Evolutionary conservation across 441 rosid genomes (phyloP).

Genomic region (Metrosideros polymorpha): DNA sequence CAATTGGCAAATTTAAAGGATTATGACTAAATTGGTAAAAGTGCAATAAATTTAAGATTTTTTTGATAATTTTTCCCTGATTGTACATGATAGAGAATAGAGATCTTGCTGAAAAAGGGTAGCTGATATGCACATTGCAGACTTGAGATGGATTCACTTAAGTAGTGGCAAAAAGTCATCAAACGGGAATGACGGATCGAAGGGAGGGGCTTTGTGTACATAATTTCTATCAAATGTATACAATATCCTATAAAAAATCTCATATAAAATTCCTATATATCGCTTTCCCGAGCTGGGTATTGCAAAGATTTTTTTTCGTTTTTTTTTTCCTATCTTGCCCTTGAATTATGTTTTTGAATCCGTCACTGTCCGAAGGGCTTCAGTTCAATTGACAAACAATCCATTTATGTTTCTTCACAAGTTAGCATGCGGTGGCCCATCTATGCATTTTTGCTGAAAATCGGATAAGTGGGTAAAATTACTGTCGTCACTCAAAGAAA

Average conservation of each 20-base stretch:
- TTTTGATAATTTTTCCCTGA: no score
- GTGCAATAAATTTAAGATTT: no score
- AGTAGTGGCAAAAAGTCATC: background rate
- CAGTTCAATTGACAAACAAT: background rate
- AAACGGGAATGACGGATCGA: rapidly evolving
- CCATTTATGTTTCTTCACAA: background rate
- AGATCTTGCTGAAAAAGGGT: background rate
- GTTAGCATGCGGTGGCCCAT: background rate
- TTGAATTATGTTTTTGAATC: background rate
- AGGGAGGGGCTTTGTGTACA: background rate
- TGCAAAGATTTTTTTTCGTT: no score
- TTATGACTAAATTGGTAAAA: no score
- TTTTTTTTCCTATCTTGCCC: no score
- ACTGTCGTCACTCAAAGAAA: background rate
- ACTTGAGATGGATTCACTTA: background rate
- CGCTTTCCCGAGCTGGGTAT: no score
- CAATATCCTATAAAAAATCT: background rate
- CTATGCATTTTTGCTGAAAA: background rate
- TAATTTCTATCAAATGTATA: background rate
- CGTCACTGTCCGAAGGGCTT: background rate
- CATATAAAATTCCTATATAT: no score
- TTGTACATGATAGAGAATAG: background rate
- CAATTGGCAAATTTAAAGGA: no score
- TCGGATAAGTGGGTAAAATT: background rate
- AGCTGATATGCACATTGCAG: background rate